These are phyloP conservation scores for Kalmanozyma brasiliensis DNA, from an alignment of 1,284 basidiomycete species.

Conservation along the genomic window DNA sequence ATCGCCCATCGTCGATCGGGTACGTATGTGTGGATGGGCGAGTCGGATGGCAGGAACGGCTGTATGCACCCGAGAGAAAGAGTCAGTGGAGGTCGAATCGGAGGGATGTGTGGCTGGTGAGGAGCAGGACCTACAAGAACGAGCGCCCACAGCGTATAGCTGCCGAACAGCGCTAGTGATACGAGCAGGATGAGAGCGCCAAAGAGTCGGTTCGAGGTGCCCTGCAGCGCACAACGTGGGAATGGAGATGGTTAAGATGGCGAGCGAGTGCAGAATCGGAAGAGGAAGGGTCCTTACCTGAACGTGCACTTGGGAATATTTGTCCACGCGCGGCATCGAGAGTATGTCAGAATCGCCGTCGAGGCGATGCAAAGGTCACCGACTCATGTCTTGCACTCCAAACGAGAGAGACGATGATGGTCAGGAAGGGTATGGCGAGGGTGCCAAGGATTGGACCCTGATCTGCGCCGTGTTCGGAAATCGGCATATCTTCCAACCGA, in stretches of 20 bases:
- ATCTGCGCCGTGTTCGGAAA: too few species aligned
- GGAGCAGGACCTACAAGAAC: slow-evolving; percentile 23
- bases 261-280: too few species aligned
- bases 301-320: neutral
- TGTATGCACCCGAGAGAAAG: too few species aligned
- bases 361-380: too few species aligned
- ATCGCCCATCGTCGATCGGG: slow-evolving; percentile 37
- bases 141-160: slow-evolving; percentile 37
- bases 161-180: slow-evolving; percentile 12
- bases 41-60: slow-evolving; percentile 43
- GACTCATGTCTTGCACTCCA: too few species aligned
- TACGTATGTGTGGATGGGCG: slow-evolving; percentile 13
- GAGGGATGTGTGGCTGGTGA: neutral
- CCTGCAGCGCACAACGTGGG: slow-evolving; percentile 7
- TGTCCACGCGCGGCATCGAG: slow-evolving; percentile 4
- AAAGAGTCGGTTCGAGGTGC: slow-evolving; percentile 17
- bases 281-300: too few species aligned
- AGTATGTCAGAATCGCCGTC: too few species aligned
- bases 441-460: too few species aligned
- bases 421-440: too few species aligned
- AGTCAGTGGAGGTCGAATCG: too few species aligned
- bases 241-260: neutral
- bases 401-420: too few species aligned
- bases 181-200: slow-evolving; percentile 24
- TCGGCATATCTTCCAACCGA: too few species aligned